These are phyloP conservation scores for Candida glaebosa DNA, from an alignment of 805 yeast genomes.

Conservation along the genomic window DNA sequence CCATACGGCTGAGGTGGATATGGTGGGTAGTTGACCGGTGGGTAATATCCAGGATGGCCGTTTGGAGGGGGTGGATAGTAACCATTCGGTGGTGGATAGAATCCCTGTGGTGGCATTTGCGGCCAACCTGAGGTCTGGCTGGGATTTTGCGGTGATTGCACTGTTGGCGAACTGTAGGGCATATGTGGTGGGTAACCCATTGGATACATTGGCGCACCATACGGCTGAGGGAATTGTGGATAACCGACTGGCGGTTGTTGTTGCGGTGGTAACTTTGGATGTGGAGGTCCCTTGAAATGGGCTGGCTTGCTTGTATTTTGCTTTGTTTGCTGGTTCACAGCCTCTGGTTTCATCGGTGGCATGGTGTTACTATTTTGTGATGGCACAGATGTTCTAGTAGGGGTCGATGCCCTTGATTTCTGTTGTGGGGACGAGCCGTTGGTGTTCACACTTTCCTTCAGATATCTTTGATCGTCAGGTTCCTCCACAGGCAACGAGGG, in stretches of 20 bases:
- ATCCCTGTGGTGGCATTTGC: slow-evolving; percentile 1
- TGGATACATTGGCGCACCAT: not conserved
- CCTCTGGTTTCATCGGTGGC: not conserved
- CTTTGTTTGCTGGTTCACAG: slow-evolving; percentile 1
- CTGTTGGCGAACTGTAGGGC: not conserved
- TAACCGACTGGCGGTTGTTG: not conserved
- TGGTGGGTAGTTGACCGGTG: not conserved
- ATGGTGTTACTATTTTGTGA: slow-evolving; percentile 1
- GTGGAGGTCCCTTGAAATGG: slow-evolving; percentile 2
- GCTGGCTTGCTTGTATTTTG: slow-evolving; percentile 4
- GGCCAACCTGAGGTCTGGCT: not conserved
- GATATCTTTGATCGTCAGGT: not conserved
- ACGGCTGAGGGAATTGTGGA: slow-evolving; percentile 1
- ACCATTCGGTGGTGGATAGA: slow-evolving; percentile 3
- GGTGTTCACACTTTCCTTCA: slow-evolving; percentile 3
- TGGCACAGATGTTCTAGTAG: slow-evolving; percentile 1
- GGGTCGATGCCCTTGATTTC: not conserved
- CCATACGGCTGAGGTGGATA: not conserved
- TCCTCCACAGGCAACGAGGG: not conserved
- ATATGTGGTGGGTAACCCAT: slow-evolving; percentile 1
- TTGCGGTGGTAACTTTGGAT: slow-evolving; percentile 1
- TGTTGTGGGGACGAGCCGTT: not conserved
- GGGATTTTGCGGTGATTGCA: not conserved
- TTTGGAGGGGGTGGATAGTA: slow-evolving; percentile 1
- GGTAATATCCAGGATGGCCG: not conserved